These are phyloP conservation scores for Kodamaea sp. DNA, from an alignment of 1,139 yeast species.

Conservation along the genomic window DNA sequence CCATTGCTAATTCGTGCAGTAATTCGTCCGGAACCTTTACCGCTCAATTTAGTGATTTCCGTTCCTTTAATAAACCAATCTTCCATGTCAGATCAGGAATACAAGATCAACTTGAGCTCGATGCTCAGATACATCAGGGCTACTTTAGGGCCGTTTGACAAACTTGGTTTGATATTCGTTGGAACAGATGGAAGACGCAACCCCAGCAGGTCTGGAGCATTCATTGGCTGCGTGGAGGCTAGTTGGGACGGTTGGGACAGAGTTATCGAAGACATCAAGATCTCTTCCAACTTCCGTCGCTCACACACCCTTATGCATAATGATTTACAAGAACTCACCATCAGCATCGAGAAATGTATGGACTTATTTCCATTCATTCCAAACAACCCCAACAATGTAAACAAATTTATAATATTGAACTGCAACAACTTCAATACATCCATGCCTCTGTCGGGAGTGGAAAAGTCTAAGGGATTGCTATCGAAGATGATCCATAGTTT, in stretches of 20 bases:
- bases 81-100: slow-evolving; percentile 32
- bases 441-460: slow-evolving; percentile 9
- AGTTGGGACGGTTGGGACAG: slow-evolving; percentile 61
- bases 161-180: slow-evolving; percentile 53
- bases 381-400: slow-evolving; percentile 19
- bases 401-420: slow-evolving; percentile 30
- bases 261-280: slow-evolving; percentile 42
- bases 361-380: slow-evolving; percentile 34
- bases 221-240: slow-evolving; percentile 53
- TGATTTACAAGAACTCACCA: slow-evolving; percentile 26
- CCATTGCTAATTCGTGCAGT: slow-evolving; percentile 27
- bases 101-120: slow-evolving; percentile 26
- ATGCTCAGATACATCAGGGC: slow-evolving; percentile 29
- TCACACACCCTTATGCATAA: slow-evolving; percentile 16
- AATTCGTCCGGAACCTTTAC: slow-evolving; percentile 41
- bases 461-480: slow-evolving; percentile 5
- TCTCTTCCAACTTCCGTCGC: slow-evolving; percentile 25
- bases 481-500: slow-evolving; percentile 13
- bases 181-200: slow-evolving; percentile 47
- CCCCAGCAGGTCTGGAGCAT: slow-evolving; percentile 45
- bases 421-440: slow-evolving; percentile 18
- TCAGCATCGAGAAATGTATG: slow-evolving; percentile 31
- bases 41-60: slow-evolving; percentile 50
- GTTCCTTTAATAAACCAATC: slow-evolving; percentile 42
- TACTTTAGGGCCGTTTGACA: slow-evolving; percentile 44